Percentiles rank a stretch among this genome's conserved stretches.
Evolutionary conservation across 129 eudicot species (phyloP).

Genomic region (Mikania micrantha): DNA sequence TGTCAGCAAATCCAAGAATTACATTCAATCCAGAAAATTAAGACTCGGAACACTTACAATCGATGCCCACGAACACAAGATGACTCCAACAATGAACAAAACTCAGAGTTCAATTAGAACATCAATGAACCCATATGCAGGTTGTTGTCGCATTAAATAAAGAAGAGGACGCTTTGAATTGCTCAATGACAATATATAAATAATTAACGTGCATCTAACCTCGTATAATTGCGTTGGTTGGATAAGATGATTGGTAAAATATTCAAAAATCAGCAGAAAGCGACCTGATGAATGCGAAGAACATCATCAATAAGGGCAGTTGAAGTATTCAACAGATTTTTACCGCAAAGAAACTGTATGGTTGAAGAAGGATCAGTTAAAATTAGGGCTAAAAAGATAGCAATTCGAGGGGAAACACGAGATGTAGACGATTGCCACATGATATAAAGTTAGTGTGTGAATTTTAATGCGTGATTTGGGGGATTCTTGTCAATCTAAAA

Average conservation of each 20-base stretch:
- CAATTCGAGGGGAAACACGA: not conserved
- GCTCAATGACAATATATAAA: slow-evolving; percentile 2
- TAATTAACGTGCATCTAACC: slow-evolving; percentile 16
- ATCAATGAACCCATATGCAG: not conserved
- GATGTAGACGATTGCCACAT: too few relatives aligned
- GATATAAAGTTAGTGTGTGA: not conserved
- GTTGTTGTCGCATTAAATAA: not conserved
- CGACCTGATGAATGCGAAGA: slow-evolving; percentile 7
- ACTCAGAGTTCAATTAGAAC: not conserved
- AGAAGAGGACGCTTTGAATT: slow-evolving; percentile 11
- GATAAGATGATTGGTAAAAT: not conserved
- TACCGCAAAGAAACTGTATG: not conserved
- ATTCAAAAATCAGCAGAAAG: slow-evolving; percentile 5
- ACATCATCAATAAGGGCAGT: slow-evolving; percentile 9
- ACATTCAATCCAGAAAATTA: not conserved
- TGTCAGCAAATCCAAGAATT: not conserved
- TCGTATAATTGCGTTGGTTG: slow-evolving; percentile 11
- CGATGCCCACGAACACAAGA: not conserved
- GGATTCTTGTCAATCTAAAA: not conserved
- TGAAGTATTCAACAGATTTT: slow-evolving; percentile 10
- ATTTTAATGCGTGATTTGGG: not conserved
- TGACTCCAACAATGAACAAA: not conserved
- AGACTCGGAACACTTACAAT: not conserved
- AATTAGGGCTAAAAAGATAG: not conserved
- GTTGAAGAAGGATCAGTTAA: slow-evolving; percentile 18